Base-by-base conservation (phyloP, 805 yeast species). In the Saturnispora quitensis region DNA sequence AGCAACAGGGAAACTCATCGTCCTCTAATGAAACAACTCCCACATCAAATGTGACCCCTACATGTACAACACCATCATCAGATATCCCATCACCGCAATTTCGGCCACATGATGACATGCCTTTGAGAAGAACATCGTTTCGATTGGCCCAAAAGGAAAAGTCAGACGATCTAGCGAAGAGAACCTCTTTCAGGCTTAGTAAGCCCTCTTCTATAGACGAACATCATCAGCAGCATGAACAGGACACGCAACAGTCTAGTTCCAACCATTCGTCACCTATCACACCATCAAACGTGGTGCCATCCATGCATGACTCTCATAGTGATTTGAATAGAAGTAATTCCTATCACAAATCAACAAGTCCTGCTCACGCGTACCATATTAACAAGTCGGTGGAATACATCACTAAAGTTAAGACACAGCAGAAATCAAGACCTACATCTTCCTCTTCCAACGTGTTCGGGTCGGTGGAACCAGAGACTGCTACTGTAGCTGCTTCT, bases 61-160 rank as follows among this genome's bases (percentile, higher is more conserved):
- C 38, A 12, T 10, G 22, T 34, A 36, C 28, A 25, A n/a, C 47
- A 43, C 12, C 33, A 28, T 45, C 55, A 12, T 47, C 64, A 15
- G 60, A 62, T 12, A 48, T 60, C 4, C 56, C 66, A 17, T 59
- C 65, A 12, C 55, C 61, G 1, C 62, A 60, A 22, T n/a, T 40
- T 5, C 17, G 47, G 24, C 43, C 55, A 6, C 53, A 53, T 28
- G 54, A 53, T 40, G 62, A 60, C 27, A 20, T 25, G 3, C 53
- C 52, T 12, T 53, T 55, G 53, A 58, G 63, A 47, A 57, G 63
- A n/a, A 61, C 65, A 8, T 58, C 64, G 1, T 62, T 61, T 46
- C 54, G 65, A 45, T 34, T 59, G 3, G 61, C 15, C 22, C 50
- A 33, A 33, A 35, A 40, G 36, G 49, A 47, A 20, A 10, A 46